Base-by-base conservation (phyloP, 225 moss, liverwort and hornwort genomes). In the Rhytidiadelphus loreus region DNA sequence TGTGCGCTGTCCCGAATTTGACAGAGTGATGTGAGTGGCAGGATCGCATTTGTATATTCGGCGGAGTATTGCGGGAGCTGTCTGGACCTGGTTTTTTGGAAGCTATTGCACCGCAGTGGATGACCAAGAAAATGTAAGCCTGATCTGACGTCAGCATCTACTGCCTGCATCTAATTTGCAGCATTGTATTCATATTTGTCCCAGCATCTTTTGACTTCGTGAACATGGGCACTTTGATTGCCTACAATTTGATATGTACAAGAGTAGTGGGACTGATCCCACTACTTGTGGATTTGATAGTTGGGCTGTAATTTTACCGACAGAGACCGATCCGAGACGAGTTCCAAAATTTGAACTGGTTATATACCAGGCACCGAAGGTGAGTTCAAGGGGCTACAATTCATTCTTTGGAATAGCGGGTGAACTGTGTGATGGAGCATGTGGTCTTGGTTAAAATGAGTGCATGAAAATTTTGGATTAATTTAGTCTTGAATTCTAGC, bases 301-400 rank as follows among this genome's bases (percentile, higher is more conserved):
- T 84, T 98, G 96, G 97, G 96, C 90, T 89, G 95, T 95, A 89
- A 92, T 98, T 83, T 89, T 98, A 86, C 98, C 97, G 82, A 91
- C 94, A 50, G 93, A 96, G 83, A 90, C 92, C 21, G 94, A 96
- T 73, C 88, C 93, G 33, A 92, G 95, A 91, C 93, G 95, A 89
- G 76, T 87, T 43, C 89, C 91, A 32, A 95, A 93, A 88, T 97
- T 95, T 90, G 97, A 98, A 88, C 95, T 98, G 84, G 91, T 96
- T 58, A 94, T 98, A 85, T 98, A 98, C 88, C 97, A 95, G 90
- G 91, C 92, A 88, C 93, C 97, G 37, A 98, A 95, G 96, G 97
- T 96, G 81, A 95, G 72, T 75, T 79, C 68, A 61, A 85, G 82
- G 33, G 50, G 24, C 61, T 84, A 76, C 46, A 35, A 64, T 79